These are phyloP conservation scores for Venturiaceae sp. DNA, from an alignment of 2,329 filamentous ascomycete species.

Conservation along the genomic window DNA sequence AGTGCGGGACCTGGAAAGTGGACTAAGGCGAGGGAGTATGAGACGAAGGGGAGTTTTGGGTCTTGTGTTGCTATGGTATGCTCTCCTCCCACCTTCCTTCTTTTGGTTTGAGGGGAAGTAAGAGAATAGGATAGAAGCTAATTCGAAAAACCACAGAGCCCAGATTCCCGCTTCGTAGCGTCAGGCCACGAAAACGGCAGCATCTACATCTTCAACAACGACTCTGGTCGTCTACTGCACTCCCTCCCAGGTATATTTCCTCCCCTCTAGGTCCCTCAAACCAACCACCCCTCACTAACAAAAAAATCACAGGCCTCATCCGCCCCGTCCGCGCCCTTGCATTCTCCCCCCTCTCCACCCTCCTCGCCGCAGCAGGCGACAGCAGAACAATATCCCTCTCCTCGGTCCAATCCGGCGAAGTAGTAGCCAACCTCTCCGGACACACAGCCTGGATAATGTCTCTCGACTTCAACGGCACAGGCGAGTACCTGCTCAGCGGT, in stretches of 20 bases:
- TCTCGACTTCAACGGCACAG: constrained; percentile 86
- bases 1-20: constrained; percentile 30
- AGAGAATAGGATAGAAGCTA: neutral
- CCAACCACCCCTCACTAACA: constrained; percentile 26
- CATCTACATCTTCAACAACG: constrained; percentile 92
- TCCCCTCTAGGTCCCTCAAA: neutral
- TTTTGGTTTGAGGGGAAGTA: neutral
- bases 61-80: constrained; percentile 70
- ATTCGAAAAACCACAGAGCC: constrained; percentile 37
- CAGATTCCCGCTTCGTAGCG: constrained; percentile 75
- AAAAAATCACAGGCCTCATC: no score
- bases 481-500: constrained; percentile 77
- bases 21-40: constrained; percentile 68
- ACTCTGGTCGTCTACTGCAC: constrained; percentile 74
- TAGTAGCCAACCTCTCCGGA: constrained; percentile 73
- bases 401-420: constrained; percentile 85
- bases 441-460: constrained; percentile 83
- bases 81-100: neutral
- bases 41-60: constrained; percentile 89
- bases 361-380: constrained; percentile 74
- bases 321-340: constrained; percentile 77
- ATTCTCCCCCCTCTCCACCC: constrained; percentile 77
- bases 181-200: constrained; percentile 88
- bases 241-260: no score
- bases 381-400: constrained; percentile 83